Evolutionary conservation across 345 rosid species (phyloP).

Genomic region (Angophora floribunda): DNA sequence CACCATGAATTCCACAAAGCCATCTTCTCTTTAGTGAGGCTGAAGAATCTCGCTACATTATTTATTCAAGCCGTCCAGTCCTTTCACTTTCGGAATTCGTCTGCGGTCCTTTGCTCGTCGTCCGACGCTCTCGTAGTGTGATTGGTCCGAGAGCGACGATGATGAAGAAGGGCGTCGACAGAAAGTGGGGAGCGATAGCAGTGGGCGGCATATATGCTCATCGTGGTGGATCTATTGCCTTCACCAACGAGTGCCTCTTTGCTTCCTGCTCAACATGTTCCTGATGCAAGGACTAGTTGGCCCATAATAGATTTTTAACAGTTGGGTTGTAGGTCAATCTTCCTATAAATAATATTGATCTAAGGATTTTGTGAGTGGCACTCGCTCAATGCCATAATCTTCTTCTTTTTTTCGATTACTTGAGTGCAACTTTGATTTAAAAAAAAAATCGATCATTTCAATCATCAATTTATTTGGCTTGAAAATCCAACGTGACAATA

Average conservation of each 20-base stretch:
- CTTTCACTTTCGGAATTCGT: background rate
- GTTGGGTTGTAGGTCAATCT: background rate
- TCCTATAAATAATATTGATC: background rate
- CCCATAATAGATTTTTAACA: background rate
- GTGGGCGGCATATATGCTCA: background rate
- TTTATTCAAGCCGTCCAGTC: background rate
- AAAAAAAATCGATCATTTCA: too few relatives aligned
- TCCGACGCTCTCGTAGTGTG: too few relatives aligned
- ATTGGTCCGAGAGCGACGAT: background rate
- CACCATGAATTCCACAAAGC: background rate
- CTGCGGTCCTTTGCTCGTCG: background rate
- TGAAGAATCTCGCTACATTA: background rate
- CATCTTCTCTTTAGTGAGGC: background rate
- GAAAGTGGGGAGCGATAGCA: background rate
- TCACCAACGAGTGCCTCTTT: background rate
- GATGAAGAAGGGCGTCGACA: background rate
- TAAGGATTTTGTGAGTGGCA: background rate
- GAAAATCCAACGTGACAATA: background rate
- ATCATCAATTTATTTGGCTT: too few relatives aligned
- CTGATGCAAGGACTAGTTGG: background rate
- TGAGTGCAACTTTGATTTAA: too few relatives aligned
- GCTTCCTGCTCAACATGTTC: background rate
- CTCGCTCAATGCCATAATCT: background rate
- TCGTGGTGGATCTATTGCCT: background rate
- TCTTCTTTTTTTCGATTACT: too few relatives aligned